Evolutionary conservation across 345 rosid genomes (phyloP), one percentile per base, ranked within the genome.

Genomic region (Orychophragmus violaceus): DNA sequence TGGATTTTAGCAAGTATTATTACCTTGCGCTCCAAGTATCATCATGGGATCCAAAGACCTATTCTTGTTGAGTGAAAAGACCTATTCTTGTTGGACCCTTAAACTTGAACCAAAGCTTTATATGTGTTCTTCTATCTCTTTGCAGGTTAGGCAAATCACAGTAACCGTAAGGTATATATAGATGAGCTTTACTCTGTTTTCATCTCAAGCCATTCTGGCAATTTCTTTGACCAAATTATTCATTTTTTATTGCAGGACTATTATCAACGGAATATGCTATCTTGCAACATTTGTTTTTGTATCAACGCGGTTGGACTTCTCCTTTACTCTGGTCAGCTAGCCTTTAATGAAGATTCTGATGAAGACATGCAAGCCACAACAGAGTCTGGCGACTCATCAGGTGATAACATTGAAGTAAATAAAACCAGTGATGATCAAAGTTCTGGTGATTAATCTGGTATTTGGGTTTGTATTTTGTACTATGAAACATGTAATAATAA

Each of bases 241-340:
- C 39, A 5, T 28, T 39, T 14, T 49, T 33, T 45, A 4, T 42
- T 21, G 42, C 89, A 94, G 97, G 85, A 90, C 97, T n/a, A 80
- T 90, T 65, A 48, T 90, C 27, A 88, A 90, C 8, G 97, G 99
- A 24, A 13, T 88, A 68, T 88, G 92, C 82, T 90, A 94, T 76
- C 96, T 94, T 16, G 95, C 96, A 7, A 90, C 99, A 17, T 94
- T 86, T 74, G 95, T 90, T 64, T 90, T 93, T 3, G 98, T 58
- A 30, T 90, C 76, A 90, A 93, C 53, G 76, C 96, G 1, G 11
- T 90, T 0, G 97, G 96, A 36, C 82, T 90, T 57, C 59, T 94
- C 51, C 90, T 90, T 42, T 88, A 82, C 74, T 77, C 96, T 5
- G 92, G 78, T 30, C 95, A 88, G 62, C 91, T 90, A 70, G 37